Base-by-base conservation (phyloP, 768 basidiomycete genomes). In the Tylopilus rubrobrunneus region DNA sequence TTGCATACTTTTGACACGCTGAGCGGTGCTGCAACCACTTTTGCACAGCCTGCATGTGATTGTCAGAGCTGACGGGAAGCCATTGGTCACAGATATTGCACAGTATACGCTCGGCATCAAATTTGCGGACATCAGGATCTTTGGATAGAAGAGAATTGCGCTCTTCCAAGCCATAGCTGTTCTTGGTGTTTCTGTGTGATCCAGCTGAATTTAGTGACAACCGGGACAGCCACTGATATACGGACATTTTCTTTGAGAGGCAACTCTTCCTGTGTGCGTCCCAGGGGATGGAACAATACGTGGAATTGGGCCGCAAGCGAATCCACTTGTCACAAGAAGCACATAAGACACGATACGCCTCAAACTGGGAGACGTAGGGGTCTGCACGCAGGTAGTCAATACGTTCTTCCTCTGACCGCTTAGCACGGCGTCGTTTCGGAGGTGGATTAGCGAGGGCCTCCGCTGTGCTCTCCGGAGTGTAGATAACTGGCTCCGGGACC, bases 261-360 rank as follows among this genome's bases (percentile, higher is more conserved):
- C 88, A 90, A 64, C 86, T 87, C 73, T 89, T 90, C 40, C 89
- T 75, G 63, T 91, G 89, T 4, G 89, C 88, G 64, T 90, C 87
- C 89, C 89, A 91, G 0, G 89, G 89, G 50, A 91, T 90, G n/a
- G 84, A 86, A 63, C 89, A 92, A 62, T 89, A 92, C 0, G 88
- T 90, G 50, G 88, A 90, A 67, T 92, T 92, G 42, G 88, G 87
- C 8, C 89, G 78, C n/a, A 91, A 75, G 15, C 89, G 78, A 57
- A 91, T 89, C 89, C 89, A 91, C 66, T 89, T 90, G 68, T 89
- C 84, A 71, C 89, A 92, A 5, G 79, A 82, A 44, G 83, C 85
- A 68, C 89, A 90, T 10, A 89, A 76, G 33, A 90, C 87, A 10
- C 87, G 79, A 65, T 89, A 89, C 0, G 89, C 81, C 69, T 90